phyloP scores from a whole-genome alignment of 768 basidiomycete genomes.

The Mycena indigotica region DNA sequence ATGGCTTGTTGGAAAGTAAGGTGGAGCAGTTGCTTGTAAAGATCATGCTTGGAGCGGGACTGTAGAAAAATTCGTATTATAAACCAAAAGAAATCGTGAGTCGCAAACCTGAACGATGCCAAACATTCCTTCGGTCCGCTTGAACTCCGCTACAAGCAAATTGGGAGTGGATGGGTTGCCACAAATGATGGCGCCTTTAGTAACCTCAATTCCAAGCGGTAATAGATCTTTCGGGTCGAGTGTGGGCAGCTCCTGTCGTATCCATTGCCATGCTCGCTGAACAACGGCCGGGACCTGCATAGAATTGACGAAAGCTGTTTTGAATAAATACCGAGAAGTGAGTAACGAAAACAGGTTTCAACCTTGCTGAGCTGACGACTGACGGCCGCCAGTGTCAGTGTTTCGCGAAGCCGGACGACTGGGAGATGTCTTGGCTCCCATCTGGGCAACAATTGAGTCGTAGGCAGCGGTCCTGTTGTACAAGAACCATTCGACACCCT shows the following conservation, averaged over 20 bases:
- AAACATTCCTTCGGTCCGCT: constrained; percentile 75
- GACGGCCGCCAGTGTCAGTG: constrained; percentile 43
- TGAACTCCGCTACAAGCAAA: constrained; percentile 81
- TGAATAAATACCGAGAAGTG: no score
- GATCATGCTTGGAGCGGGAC: constrained; percentile 81
- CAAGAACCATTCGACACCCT: constrained; percentile 91
- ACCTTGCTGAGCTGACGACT: constrained; percentile 46
- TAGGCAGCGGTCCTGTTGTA: constrained; percentile 90
- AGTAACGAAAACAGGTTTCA: constrained; percentile 28
- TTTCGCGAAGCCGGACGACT: constrained; percentile 39
- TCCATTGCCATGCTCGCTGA: constrained; percentile 49
- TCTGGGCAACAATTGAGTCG: constrained; percentile 80
- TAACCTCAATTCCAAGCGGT: constrained; percentile 79
- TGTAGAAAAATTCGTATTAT: constrained; percentile 32
- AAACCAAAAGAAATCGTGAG: neutral
- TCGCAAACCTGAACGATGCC: constrained; percentile 70
- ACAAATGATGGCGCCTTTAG: constrained; percentile 77
- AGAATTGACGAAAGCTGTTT: constrained; percentile 29
- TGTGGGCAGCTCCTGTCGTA: constrained; percentile 64
- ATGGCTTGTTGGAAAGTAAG: constrained; percentile 69
- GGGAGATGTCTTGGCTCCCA: constrained; percentile 47
- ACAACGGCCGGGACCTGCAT: constrained; percentile 40
- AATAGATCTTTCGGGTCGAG: constrained; percentile 83
- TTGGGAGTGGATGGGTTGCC: constrained; percentile 87
- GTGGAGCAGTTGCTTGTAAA: constrained; percentile 78